Evolutionary conservation across 768 basidiomycete species (phyloP), one percentile per base, ranked within the genome.

Genomic region (Russula sp.): DNA sequence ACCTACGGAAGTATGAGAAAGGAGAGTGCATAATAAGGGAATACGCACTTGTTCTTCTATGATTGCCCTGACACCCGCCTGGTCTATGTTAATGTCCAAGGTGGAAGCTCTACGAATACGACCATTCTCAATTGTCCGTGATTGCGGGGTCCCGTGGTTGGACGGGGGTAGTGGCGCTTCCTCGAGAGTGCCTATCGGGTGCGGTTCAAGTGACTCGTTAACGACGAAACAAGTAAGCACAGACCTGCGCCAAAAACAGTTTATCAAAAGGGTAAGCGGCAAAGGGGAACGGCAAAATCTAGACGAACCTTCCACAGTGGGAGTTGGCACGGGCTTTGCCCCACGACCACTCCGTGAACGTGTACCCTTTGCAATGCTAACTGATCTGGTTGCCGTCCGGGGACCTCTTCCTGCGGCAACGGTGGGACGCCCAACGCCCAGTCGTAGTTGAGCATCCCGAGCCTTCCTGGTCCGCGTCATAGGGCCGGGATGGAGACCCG

Each of bases 361-460:
- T 69, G 75, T 82, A 9, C 69, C 76, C 66, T 74, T 81, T 5
- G 80, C 75, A n/a, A 78, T 57, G 67, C 77, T 82, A 36, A 77
- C 67, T 0, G 86, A 80, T 70, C 80, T 86, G 8, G 87, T 88
- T 29, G 87, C 73, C 43, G 78, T 73, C 58, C 89, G 81, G 25
- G 88, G 79, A 18, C 88, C 88, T 18, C 75, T 73, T 29, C 88
- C 88, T 32, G 87, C 88, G 36, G 80, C 86, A 18, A 77, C 75
- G 8, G 77, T 76, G 9, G 89, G 89, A 66, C 85, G 78, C 2
- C 89, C 89, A 14, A 89, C 83, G 54, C 90, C 90, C 18, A 91
- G 77, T 64, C 76, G 77, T 45, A 78, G 81, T 71, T 89, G 89
- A 5, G 82, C 78, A 54, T 88, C 86, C 70, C 85, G 88, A 13